A percentile compares a stretch with the other conserved stretches of the same genome.
Evolutionary conservation across 2,329 filamentous ascomycete species (phyloP).

Genomic region (Claviceps spartinae): DNA sequence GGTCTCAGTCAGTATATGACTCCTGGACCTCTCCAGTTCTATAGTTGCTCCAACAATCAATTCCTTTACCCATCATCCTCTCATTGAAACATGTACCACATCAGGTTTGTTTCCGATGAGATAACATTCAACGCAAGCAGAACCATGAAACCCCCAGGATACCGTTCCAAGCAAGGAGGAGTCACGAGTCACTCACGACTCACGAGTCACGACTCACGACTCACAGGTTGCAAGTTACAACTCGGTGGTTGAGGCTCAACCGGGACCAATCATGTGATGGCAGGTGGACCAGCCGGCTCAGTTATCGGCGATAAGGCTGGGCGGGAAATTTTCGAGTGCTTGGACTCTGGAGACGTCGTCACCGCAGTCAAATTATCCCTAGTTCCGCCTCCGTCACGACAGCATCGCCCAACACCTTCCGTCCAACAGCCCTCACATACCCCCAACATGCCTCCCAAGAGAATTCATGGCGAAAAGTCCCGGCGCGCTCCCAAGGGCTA

Average conservation of each 20-base stretch:
- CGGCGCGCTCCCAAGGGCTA: conserved; percentile 34
- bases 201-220: too few species aligned
- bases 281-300: not conserved
- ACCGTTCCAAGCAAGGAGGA: too few species aligned
- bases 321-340: not conserved
- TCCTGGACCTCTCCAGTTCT: too few species aligned
- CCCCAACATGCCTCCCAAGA: conserved; percentile 47
- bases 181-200: too few species aligned
- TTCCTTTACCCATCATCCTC: too few species aligned
- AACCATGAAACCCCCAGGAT: too few species aligned
- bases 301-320: not conserved
- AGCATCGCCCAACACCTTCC: not conserved
- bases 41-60: too few species aligned
- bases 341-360: not conserved
- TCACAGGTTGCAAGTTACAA: too few species aligned
- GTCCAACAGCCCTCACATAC: not conserved
- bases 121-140: too few species aligned
- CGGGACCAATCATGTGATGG: conserved; percentile 5
- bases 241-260: not conserved
- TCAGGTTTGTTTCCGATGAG: too few species aligned
- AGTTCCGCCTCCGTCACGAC: not conserved
- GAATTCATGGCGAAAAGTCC: conserved; percentile 37
- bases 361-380: not conserved
- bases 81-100: too few species aligned
- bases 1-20: too few species aligned